Evolutionary conservation across 2,329 filamentous ascomycete species (phyloP).

Genomic region (Clathrospora elynae): DNA sequence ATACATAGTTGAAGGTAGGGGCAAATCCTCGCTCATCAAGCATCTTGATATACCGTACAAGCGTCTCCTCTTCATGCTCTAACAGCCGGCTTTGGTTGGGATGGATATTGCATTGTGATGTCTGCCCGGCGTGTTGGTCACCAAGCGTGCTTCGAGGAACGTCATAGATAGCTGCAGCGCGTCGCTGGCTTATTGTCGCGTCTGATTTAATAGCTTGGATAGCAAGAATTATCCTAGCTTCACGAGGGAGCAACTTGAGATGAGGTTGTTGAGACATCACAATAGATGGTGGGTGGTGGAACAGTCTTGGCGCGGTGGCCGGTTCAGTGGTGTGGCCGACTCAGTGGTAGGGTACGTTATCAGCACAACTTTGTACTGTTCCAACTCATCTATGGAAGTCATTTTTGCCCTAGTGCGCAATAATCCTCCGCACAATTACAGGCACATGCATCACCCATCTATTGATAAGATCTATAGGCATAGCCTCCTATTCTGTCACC

Average conservation of each 20-base stretch:
- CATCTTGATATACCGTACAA: too few species aligned
- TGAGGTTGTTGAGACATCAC: conserved; percentile 16
- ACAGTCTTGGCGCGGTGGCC: conserved; percentile 13
- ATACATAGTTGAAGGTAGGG: too few species aligned
- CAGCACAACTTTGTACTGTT: background rate
- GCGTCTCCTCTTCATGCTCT: too few species aligned
- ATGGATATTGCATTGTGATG: too few species aligned
- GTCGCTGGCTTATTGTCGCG: conserved; percentile 8
- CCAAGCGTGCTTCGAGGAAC: too few species aligned
- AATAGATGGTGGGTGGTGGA: conserved; percentile 4
- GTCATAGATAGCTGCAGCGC: too few species aligned
- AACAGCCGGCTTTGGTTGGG: too few species aligned
- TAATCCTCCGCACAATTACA: conserved; percentile 6
- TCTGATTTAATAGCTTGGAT: conserved; percentile 9
- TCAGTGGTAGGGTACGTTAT: background rate
- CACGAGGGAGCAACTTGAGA: conserved; percentile 12
- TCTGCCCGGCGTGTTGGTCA: too few species aligned
- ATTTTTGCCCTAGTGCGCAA: conserved; percentile 5
- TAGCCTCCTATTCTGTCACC: background rate
- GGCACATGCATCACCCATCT: conserved; percentile 6
- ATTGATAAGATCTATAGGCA: conserved; percentile 12
- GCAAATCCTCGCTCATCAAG: too few species aligned
- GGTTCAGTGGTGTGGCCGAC: background rate
- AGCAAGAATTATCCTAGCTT: conserved; percentile 12
- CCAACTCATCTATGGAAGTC: conserved; percentile 6